Base-by-base conservation (phyloP, 768 basidiomycete species). In the Mycena pura region DNA sequence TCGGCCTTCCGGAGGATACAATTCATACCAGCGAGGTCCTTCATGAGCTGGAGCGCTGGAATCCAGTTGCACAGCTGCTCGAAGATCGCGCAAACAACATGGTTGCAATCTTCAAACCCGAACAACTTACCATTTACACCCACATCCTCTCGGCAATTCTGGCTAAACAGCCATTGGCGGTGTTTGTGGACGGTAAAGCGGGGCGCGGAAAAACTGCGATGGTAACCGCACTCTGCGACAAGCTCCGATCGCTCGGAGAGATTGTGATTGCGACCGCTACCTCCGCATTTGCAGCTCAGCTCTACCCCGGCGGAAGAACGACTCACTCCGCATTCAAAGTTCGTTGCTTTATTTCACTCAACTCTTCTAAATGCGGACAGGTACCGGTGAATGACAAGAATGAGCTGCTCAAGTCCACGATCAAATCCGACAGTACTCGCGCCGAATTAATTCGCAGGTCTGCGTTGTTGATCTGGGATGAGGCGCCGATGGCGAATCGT, bases 161-260 rank as follows among this genome's bases (percentile, higher is more conserved):
- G 62, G 0, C 31, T 49, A 0, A 22, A 43, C 1, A n/a, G n/a
- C 65, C 71, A 6, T 56, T 74, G 0, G 66, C 57, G 28, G 60
- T 69, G 9, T 79, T 79, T 55, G 52, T 81, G 7, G 74, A 80
- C 60, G 78, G 79, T 1, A 73, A 75, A 52, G 78, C 79, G 2
- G 80, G 80, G 0, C 62, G 76, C 5, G 80, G 79, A 0, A 82
- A 82, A 63, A 81, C 78, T 0, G 77, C 70, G 31, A 29, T 80
- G 1, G 57, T 77, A 1, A 73, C 73, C 32, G 67, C 77, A 0
- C 49, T 82, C 6, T 76, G 75, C 44, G 72, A 72, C 57, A 65
- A 62, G 29, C 36, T 79, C 1, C 64, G 78, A 14, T 51, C 68
- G 0, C 28, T 29, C 3, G 70, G 70, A 1, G 51, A 68, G 19